Conservation (phyloP, 352 stramenopile genomes). For the Phytopythium aichiense region DNA sequence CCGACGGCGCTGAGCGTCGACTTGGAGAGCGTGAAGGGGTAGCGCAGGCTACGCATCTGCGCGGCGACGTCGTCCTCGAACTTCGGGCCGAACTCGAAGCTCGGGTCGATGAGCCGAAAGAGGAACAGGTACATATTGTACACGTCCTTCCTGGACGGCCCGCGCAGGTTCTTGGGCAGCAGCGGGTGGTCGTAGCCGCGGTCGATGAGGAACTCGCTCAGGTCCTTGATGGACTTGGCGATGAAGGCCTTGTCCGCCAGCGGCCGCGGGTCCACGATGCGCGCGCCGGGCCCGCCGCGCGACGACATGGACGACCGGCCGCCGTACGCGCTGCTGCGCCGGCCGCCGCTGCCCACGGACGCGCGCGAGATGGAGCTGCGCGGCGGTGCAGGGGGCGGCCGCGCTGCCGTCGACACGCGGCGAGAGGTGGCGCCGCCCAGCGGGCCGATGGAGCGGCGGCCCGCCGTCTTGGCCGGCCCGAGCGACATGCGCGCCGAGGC, state of each 20-base stretch:
- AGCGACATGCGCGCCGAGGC: conserved; percentile 54
- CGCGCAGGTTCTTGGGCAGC: conserved; percentile 86
- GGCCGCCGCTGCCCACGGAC: conserved; percentile 31
- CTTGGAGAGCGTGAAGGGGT: conserved; percentile 97
- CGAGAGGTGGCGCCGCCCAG: conserved; percentile 24
- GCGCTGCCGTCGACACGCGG: conserved; percentile 38
- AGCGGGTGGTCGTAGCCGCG: conserved; percentile 92
- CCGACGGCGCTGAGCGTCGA: conserved; percentile 92
- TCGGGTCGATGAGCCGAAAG: conserved; percentile 93
- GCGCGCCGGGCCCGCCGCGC: conserved; percentile 20
- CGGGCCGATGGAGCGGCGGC: conserved; percentile 59
- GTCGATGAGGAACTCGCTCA: conserved; percentile 93
- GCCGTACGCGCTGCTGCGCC: conserved; percentile 65
- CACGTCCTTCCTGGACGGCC: conserved; percentile 97
- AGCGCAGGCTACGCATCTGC: conserved; percentile 80
- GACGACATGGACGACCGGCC: conserved; percentile 51
- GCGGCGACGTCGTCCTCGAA: conserved; percentile 73
- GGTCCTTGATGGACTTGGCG: conserved; percentile 85
- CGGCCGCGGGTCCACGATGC: conserved; percentile 77
- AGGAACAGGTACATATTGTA: conserved; percentile 97
- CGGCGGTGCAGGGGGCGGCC: conserved; percentile 11
- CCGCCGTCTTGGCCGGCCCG: conserved; percentile 29
- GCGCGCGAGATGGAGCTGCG: conserved; percentile 49
- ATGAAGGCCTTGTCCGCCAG: conserved; percentile 92
- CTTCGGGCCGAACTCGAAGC: conserved; percentile 70